Evolutionary conservation across 495 filamentous ascomycete species (phyloP), one percentile per base, ranked within the genome.

Genomic region (Aspergillus heteromorphus): DNA sequence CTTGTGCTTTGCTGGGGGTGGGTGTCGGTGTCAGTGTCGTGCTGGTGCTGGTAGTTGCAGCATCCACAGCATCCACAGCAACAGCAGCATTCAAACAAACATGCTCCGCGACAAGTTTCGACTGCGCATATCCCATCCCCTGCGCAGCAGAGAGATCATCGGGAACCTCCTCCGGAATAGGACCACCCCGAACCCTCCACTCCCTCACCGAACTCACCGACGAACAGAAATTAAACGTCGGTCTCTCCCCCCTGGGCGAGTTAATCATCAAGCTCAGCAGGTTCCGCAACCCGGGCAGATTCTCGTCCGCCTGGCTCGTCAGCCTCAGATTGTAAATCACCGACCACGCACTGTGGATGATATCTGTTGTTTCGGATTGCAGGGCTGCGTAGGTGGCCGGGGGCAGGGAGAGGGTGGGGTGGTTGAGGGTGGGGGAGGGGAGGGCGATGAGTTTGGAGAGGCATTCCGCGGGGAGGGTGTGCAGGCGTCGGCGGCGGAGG

Each of bases 281-380:
- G 53, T 84, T 76, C 0, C 64, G 62, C 6, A 83, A 64, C 21
- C 80, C 79, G 1, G 72, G 68, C 54, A 88, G 76, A 57, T 81
- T 81, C 34, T 80, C 75, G 19, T 64, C 63, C 16, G 73, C 77
- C 61, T 88, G 87, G 54, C 76, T 82, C n/a, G 67, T 61, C 5
- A 87, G 70, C 5, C 74, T 70, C 59, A 82, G 70, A 54, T 81
- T 85, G 74, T 88, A 89, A 64, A 88, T 87, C 21, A 88, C 86
- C 5, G 82, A 78, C 86, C 86, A 89, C 31, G 84, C 86, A n/a
- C 79, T 75, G 64, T 88, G 86, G 47, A 86, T 77, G 21, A 86
- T 68, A 0, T 71, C 57, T 4, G 79, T 82, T 0, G 71, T 67
- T 48, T 69, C 66, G 3, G 59, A 59, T 2, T 62, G 66, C 1